A percentile compares a stretch with the other conserved stretches of the same genome.
Conservation (phyloP, 345 rosid species). For the Lepidium didymum region DNA sequence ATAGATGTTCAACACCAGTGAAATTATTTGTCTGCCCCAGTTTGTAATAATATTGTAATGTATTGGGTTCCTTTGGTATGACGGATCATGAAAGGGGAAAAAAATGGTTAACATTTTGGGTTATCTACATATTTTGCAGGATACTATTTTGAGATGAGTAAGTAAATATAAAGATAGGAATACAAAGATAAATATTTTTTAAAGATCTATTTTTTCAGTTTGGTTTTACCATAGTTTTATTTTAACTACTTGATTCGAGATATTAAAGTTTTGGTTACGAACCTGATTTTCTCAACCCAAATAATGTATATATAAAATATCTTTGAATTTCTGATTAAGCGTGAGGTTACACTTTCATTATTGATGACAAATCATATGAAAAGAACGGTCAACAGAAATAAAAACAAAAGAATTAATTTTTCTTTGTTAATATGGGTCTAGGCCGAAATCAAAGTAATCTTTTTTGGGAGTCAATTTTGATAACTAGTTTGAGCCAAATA, state of each 20-base stretch:
- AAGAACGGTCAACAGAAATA: neutral
- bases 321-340: neutral
- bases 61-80: neutral
- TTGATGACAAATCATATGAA: neutral
- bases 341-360: neutral
- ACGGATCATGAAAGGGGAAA: neutral
- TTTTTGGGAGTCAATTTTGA: too few relatives aligned
- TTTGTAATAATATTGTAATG: constrained; percentile 10
- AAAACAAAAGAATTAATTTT: neutral
- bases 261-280: too few relatives aligned
- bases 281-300: too few relatives aligned
- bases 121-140: neutral
- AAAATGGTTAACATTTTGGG: neutral
- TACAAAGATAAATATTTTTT: too few relatives aligned
- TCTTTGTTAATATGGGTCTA: too few relatives aligned
- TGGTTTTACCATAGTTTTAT: too few relatives aligned
- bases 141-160: neutral
- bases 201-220: too few relatives aligned
- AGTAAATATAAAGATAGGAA: too few relatives aligned
- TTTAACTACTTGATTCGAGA: too few relatives aligned
- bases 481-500: too few relatives aligned
- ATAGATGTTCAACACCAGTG: neutral
- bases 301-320: neutral
- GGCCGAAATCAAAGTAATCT: too few relatives aligned
- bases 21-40: neutral